These are phyloP conservation scores for Rhazya stricta DNA, from an alignment of 257 asterid genomes.

Conservation along the genomic window DNA sequence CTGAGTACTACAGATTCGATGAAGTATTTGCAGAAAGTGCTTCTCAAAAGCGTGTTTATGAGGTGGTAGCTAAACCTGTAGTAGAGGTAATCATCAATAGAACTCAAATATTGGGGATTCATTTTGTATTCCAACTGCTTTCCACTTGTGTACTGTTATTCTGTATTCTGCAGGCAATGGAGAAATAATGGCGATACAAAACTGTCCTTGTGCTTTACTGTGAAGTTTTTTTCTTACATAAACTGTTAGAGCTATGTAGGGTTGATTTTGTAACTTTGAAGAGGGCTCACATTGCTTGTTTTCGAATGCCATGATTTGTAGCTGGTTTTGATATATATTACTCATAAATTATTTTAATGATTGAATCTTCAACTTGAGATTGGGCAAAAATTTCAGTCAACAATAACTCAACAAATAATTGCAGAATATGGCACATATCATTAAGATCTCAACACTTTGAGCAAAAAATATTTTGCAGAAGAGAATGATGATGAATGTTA, in stretches of 20 bases:
- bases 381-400: background rate
- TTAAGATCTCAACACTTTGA: background rate
- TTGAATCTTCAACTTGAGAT: background rate
- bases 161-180: background rate
- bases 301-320: background rate
- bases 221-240: background rate
- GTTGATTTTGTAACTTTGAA: background rate
- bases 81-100: conserved; percentile 53
- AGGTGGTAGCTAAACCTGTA: conserved; percentile 90
- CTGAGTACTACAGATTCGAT: conserved; percentile 72
- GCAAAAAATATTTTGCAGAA: background rate
- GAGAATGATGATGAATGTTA: background rate
- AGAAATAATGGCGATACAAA: background rate
- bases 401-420: background rate
- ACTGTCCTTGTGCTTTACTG: background rate
- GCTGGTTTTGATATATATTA: background rate
- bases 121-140: background rate
- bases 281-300: background rate
- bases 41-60: conserved; percentile 86
- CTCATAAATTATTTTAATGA: background rate
- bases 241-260: background rate
- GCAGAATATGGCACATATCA: background rate
- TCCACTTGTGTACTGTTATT: background rate
- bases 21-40: conserved; percentile 72
- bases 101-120: background rate